phyloP scores from a whole-genome alignment of 345 rosid species.

The Syzygium grande region DNA sequence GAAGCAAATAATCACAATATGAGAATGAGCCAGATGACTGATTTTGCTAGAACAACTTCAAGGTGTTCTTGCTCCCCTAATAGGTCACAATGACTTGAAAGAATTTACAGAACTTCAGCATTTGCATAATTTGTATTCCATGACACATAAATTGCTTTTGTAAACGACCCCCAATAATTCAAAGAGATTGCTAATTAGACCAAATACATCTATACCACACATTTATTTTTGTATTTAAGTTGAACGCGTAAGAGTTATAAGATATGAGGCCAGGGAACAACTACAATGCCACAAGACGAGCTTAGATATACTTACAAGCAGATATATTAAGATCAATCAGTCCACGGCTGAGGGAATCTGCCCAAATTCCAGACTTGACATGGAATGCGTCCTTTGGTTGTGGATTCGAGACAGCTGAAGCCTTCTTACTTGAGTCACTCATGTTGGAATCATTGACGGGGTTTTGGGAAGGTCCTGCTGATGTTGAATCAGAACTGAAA shows the following conservation, averaged over 20 bases:
- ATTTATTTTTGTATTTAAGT: not conserved
- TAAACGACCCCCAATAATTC: not conserved
- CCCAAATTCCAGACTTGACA: constrained; percentile 96
- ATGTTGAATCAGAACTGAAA: constrained; percentile 37
- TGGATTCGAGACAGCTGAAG: constrained; percentile 30
- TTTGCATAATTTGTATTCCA: not conserved
- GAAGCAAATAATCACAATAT: not conserved
- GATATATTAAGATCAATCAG: constrained; percentile 94
- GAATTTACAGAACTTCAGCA: not conserved
- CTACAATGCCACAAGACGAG: not conserved
- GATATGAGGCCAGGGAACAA: not conserved
- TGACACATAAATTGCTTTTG: not conserved
- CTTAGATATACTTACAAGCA: constrained; percentile 62
- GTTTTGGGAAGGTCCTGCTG: constrained; percentile 35
- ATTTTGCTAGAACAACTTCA: not conserved
- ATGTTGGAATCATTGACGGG: constrained; percentile 21
- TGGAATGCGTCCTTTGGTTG: constrained; percentile 48
- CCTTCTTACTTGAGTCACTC: constrained; percentile 26
- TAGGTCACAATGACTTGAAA: not conserved
- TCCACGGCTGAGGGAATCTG: constrained; percentile 95
- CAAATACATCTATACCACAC: not conserved
- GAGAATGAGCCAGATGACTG: not conserved
- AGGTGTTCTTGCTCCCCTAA: not conserved
- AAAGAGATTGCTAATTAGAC: not conserved
- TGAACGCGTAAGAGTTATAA: not conserved